These are phyloP conservation scores for Trypanosoma theileri DNA, from an alignment of 208 protist species.

Conservation along the genomic window DNA sequence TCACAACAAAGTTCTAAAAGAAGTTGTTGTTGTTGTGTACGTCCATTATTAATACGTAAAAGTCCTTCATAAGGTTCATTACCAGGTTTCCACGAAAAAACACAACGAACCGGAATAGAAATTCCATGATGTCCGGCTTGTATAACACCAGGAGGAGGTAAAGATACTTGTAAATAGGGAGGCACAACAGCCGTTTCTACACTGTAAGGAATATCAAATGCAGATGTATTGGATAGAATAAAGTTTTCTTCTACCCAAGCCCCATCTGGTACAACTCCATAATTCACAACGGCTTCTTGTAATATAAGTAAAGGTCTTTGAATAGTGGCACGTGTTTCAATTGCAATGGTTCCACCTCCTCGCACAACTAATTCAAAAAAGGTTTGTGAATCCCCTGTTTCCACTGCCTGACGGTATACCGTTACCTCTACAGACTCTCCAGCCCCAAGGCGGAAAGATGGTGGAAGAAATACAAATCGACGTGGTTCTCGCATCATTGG, in stretches of 20 bases:
- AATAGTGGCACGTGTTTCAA: constrained; percentile 85
- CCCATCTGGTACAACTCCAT: constrained; percentile 66
- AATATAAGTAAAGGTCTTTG: constrained; percentile 67
- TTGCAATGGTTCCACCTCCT: constrained; percentile 65
- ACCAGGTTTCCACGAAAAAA: constrained; percentile 31
- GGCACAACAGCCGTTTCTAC: constrained; percentile 44
- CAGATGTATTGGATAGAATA: constrained; percentile 69
- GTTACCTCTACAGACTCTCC: constrained; percentile 85
- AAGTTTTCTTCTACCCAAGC: constrained; percentile 67
- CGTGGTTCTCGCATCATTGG: constrained; percentile 74
- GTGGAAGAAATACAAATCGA: constrained; percentile 84
- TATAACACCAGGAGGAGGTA: constrained; percentile 41
- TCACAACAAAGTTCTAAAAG: constrained; percentile 71
- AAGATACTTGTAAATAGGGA: constrained; percentile 57
- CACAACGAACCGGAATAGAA: constrained; percentile 52
- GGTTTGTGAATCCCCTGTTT: constrained; percentile 76
- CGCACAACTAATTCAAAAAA: constrained; percentile 87
- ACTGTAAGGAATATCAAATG: constrained; percentile 78
- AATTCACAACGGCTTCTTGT: constrained; percentile 63
- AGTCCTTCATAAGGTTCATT: constrained; percentile 23
- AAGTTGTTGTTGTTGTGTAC: constrained; percentile 53
- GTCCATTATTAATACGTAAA: constrained; percentile 57
- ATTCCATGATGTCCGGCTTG: constrained; percentile 58
- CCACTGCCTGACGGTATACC: constrained; percentile 83
- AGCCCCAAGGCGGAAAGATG: constrained; percentile 62